Evolutionary conservation across 2,329 filamentous ascomycete genomes (phyloP), one percentile per base, ranked within the genome.

Genomic region (Keithomyces neogunnii): DNA sequence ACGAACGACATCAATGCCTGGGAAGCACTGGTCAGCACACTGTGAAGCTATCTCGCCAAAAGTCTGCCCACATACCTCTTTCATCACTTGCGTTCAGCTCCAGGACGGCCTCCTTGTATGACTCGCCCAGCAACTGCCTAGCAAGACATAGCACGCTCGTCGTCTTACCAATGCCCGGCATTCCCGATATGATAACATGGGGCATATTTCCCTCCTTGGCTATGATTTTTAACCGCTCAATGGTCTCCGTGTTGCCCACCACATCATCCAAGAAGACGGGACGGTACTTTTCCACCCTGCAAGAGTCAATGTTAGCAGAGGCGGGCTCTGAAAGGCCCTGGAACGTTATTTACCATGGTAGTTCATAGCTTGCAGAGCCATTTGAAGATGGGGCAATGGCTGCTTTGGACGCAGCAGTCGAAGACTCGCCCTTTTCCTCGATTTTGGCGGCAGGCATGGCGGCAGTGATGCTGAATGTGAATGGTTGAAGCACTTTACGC

Each of bases 171-270:
- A 97, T 99, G 64, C 93, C 93, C 26, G 93, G 93, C 90, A 96
- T 97, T 54, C 93, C 93, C n/a, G 89, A 96, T 63, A 99, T 97
- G 70, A 99, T 97, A 63, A 99, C 83, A 71, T 99, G 93, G 2
- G 93, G 93, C 91, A 99, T 96, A 72, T 99, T 99, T 61, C 93
- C 93, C 73, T 97, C 93, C 69, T 91, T 93, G 45, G 93, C 91
- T 61, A 99, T 97, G 63, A 99, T 97, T 67, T 97, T 97, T 62
- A 99, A 76, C 51, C 93, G 87, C 69, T 97, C 92, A 62, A 99
- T 90, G 1, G 93, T 99, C 68, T 99, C 93, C 26, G 89, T 95
- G 70, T 99, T 99, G 64, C 93, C 93, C 50, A 99, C 93, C 49
- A 99, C 85, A 72, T 99, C 92, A 71, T 97, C 90, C 32, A 99